Evolutionary conservation across 768 basidiomycete species (phyloP).

Genomic region (Psilocybe tampanensis): DNA sequence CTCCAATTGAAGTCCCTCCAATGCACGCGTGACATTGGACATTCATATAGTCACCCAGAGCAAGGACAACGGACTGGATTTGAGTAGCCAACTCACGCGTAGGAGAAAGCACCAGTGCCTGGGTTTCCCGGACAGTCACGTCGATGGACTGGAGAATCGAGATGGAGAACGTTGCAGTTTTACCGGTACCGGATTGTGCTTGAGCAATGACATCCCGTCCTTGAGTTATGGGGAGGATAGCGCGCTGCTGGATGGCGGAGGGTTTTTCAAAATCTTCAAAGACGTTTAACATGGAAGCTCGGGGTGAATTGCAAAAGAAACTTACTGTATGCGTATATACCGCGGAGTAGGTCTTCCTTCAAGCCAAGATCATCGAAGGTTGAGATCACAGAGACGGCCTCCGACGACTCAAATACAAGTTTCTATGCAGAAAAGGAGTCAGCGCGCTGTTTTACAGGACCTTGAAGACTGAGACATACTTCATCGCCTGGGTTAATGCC

Average conservation of each 20-base stretch:
- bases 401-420: constrained; percentile 95
- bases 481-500: constrained; percentile 89
- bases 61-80: constrained; percentile 96
- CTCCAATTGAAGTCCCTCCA: constrained; percentile 95
- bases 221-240: constrained; percentile 94
- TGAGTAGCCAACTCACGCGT: constrained; percentile 99
- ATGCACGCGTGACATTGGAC: constrained; percentile 99
- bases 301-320: constrained; percentile 9
- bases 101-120: constrained; percentile 94
- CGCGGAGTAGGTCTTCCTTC: constrained; percentile 94
- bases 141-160: constrained; percentile 98
- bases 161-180: constrained; percentile 99
- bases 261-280: constrained; percentile 89
- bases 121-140: constrained; percentile 90
- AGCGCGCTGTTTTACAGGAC: neutral
- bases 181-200: constrained; percentile 98
- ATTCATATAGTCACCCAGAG: constrained; percentile 98
- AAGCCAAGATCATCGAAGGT: constrained; percentile 90
- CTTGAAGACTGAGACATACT: constrained; percentile 41
- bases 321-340: constrained; percentile 97
- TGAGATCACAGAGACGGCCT: constrained; percentile 85
- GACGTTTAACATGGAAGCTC: neutral
- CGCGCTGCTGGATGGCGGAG: constrained; percentile 97
- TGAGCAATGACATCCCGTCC: constrained; percentile 98
- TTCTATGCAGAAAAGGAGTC: constrained; percentile 47